Conservation (phyloP, 768 basidiomycete species). For the Harrya chromipes region DNA sequence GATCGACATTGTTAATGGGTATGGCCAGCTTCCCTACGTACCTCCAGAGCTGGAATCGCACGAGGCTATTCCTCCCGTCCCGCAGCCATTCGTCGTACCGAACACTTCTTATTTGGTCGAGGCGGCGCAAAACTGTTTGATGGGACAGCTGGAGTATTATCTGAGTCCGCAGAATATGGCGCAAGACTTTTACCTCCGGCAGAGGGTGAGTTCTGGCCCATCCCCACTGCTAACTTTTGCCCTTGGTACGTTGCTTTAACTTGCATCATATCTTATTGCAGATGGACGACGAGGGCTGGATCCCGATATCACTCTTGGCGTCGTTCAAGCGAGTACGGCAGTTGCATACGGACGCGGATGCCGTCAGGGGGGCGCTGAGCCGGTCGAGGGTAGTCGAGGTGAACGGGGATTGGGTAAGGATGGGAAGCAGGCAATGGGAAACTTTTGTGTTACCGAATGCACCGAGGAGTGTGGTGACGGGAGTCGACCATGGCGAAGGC, state of each 20-base stretch:
- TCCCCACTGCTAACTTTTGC: neutral
- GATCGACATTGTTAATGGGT: constrained; percentile 25
- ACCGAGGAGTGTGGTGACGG: constrained; percentile 37
- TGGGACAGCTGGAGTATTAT: constrained; percentile 90
- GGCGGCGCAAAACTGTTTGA: constrained; percentile 60
- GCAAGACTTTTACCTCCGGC: constrained; percentile 80
- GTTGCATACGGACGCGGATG: constrained; percentile 54
- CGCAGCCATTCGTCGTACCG: constrained; percentile 35
- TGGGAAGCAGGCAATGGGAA: constrained; percentile 58
- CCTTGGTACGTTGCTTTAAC: neutral
- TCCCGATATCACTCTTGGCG: constrained; percentile 74
- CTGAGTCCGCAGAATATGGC: constrained; percentile 86
- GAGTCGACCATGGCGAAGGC: neutral
- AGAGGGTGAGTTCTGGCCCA: constrained; percentile 52
- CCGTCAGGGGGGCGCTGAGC: constrained; percentile 68
- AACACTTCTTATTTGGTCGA: constrained; percentile 62
- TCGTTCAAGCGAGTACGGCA: constrained; percentile 83
- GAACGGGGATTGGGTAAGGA: constrained; percentile 62
- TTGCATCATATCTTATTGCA: constrained; percentile 27
- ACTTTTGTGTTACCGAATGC: constrained; percentile 61
- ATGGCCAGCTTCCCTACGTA: constrained; percentile 30
- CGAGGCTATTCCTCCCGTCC: constrained; percentile 20
- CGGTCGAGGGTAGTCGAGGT: constrained; percentile 73
- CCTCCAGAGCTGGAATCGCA: constrained; percentile 32
- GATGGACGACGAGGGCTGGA: constrained; percentile 93